These are phyloP conservation scores for Eleusine indica DNA, from an alignment of 176 grass and related monocot genomes.

Conservation along the genomic window DNA sequence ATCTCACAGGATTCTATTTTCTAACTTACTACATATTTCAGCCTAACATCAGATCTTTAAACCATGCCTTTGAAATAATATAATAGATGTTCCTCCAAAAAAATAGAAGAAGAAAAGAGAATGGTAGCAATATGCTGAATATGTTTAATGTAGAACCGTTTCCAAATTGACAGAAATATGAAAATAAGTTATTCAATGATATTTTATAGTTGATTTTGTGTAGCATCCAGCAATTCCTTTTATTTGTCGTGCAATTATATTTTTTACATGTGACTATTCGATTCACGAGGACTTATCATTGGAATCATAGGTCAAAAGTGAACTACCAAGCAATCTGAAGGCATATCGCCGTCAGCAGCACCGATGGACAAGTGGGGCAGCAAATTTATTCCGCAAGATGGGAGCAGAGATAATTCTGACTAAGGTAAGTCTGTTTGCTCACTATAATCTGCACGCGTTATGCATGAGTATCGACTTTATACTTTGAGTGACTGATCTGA, in stretches of 20 bases:
- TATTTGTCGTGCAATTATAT: conserved; percentile 5
- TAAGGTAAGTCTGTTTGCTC: conserved; percentile 51
- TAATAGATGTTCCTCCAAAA: not conserved
- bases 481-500: not conserved
- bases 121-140: not conserved
- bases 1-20: not conserved
- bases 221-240: not conserved
- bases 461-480: conserved; percentile 18
- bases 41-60: not conserved
- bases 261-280: conserved; percentile 2
- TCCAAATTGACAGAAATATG: not conserved
- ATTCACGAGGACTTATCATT: conserved; percentile 8
- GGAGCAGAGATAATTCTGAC: conserved; percentile 61
- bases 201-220: conserved; percentile 14
- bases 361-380: conserved; percentile 93
- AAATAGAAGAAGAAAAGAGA: not conserved
- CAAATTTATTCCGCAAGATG: conserved; percentile 87
- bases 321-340: conserved; percentile 85
- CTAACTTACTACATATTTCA: not conserved
- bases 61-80: too few relatives aligned
- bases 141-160: not conserved
- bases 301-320: conserved; percentile 81
- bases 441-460: not conserved
- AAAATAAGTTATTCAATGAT: not conserved
- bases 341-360: conserved; percentile 92